These are phyloP conservation scores for Ustilago trichophora DNA, from an alignment of 1,284 basidiomycete genomes.

Conservation along the genomic window DNA sequence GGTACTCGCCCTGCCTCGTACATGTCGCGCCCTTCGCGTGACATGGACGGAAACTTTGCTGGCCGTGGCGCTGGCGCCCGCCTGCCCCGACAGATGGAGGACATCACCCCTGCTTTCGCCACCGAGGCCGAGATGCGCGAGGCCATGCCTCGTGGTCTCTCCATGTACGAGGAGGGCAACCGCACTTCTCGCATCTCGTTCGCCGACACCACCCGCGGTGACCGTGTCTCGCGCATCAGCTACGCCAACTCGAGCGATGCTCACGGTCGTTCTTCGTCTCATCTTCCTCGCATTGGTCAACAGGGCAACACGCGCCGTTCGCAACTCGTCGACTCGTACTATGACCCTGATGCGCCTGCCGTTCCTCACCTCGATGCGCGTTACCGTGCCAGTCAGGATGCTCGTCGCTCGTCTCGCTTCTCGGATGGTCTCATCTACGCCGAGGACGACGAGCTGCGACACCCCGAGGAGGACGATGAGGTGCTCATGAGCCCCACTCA, in stretches of 20 bases:
- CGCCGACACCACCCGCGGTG: slow-evolving; percentile 52
- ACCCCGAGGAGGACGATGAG: slow-evolving; percentile 48
- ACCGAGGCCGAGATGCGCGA: slow-evolving; percentile 54
- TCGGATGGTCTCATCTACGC: slow-evolving; percentile 44
- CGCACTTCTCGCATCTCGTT: slow-evolving; percentile 52
- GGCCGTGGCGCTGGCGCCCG: slow-evolving; percentile 49
- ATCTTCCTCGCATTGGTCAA: slow-evolving; percentile 41
- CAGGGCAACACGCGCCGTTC: slow-evolving; percentile 33
- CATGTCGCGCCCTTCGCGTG: slow-evolving; percentile 47
- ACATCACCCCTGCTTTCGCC: slow-evolving; percentile 43
- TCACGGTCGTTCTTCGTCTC: slow-evolving; percentile 35
- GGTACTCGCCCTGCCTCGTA: slow-evolving; percentile 57
- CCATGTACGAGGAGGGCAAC: slow-evolving; percentile 50
- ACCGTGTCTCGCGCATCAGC: slow-evolving; percentile 57
- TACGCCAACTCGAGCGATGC: slow-evolving; percentile 52
- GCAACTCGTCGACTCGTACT: slow-evolving; percentile 51
- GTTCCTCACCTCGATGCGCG: slow-evolving; percentile 44
- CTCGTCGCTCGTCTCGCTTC: slow-evolving; percentile 32
- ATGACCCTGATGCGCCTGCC: slow-evolving; percentile 53
- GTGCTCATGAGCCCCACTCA: slow-evolving; percentile 59
- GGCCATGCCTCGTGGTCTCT: slow-evolving; percentile 43
- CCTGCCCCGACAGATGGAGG: slow-evolving; percentile 48
- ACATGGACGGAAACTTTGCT: slow-evolving; percentile 47
- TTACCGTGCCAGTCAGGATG: slow-evolving; percentile 38
- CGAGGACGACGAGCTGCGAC: slow-evolving; percentile 21